Percentiles rank a stretch among this genome's conserved stretches.
Evolutionary conservation across 495 filamentous ascomycete species (phyloP).

Genomic region (Glutinoglossum americanum): DNA sequence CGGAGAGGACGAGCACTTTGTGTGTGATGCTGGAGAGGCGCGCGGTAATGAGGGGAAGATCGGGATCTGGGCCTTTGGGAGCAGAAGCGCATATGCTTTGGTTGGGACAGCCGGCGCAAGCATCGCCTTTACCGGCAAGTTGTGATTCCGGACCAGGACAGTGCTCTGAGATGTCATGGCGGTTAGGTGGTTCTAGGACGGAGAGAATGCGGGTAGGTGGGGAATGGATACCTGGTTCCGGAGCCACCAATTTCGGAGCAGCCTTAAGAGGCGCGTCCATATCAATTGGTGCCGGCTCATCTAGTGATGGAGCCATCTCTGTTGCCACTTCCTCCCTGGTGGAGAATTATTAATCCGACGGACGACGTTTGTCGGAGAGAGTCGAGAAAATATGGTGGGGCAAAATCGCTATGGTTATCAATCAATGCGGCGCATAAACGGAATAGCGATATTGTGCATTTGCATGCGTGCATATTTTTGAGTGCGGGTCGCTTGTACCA

Average conservation of each 20-base stretch:
- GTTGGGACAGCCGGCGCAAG: constrained; percentile 87
- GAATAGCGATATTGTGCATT: neutral
- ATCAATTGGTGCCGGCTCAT: neutral
- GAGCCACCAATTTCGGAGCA: constrained; percentile 66
- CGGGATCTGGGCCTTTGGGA: constrained; percentile 89
- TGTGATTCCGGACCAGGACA: constrained; percentile 87
- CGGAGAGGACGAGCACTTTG: constrained; percentile 79
- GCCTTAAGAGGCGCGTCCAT: constrained; percentile 4
- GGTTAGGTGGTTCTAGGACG: neutral
- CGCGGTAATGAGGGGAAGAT: constrained; percentile 66
- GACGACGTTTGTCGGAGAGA: neutral
- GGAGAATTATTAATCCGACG: neutral
- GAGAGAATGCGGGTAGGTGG: neutral
- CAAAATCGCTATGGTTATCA: no score
- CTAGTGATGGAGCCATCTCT: constrained; percentile 1
- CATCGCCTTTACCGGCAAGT: constrained; percentile 62
- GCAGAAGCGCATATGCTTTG: constrained; percentile 84
- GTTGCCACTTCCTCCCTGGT: neutral
- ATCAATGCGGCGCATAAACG: neutral
- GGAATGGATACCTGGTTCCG: constrained; percentile 45
- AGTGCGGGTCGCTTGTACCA: neutral
- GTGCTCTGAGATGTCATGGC: constrained; percentile 36
- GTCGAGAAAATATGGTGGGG: neutral
- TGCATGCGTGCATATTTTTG: neutral
- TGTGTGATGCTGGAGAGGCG: constrained; percentile 64